Base-by-base conservation (phyloP, 305 asterid species). In the Fraxinus albicans region DNA sequence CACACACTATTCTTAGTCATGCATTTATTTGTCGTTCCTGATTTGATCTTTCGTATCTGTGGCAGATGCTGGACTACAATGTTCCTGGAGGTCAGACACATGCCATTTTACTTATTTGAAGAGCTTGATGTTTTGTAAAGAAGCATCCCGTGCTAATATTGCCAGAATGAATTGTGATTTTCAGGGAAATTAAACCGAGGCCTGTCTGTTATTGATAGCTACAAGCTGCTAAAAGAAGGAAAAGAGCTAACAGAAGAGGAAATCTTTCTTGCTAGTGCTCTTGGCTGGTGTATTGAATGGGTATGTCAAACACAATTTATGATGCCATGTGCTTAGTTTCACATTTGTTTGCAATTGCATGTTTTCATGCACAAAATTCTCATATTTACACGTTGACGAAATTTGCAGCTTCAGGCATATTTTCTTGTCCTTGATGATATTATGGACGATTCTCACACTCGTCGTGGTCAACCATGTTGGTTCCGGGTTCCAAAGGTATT, bases 211-310 rank as follows among this genome's bases (percentile, higher is more conserved):
- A 91, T 94, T 81, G 98, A 96, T 83, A 96, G 99, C 92, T 96
- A 91, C 86, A 88, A 87, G 88, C 81, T 94, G 85, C 94, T 96
- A 34, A 91, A 91, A 88, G 95, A 89, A 84, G 96, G 94, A 77
- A 93, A 86, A 86, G 92, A 92, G 77, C 87, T 93, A 23, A 90
- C 95, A 0, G 88, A 90, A 50, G 94, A 94, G 15, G 99, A 93
- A 74, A 84, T 94, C 42, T 92, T 94, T 91, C 94, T 88, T 79
- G 93, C 97, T 27, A 87, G 96, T 75, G 93, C 93, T 77, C 94
- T 96, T 33, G 99, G 99, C 74, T 96, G 99, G 99, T 96, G 99
- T 76, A 88, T 96, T 84, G 99, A 96, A 90, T 96, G 99, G 99
- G 99, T 96, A 88, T 50, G 94, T 86, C 82, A 82, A 69, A 70